Evolutionary conservation across 495 filamentous ascomycete species (phyloP), one percentile per base, ranked within the genome.

Genomic region (Neurospora intermedia): DNA sequence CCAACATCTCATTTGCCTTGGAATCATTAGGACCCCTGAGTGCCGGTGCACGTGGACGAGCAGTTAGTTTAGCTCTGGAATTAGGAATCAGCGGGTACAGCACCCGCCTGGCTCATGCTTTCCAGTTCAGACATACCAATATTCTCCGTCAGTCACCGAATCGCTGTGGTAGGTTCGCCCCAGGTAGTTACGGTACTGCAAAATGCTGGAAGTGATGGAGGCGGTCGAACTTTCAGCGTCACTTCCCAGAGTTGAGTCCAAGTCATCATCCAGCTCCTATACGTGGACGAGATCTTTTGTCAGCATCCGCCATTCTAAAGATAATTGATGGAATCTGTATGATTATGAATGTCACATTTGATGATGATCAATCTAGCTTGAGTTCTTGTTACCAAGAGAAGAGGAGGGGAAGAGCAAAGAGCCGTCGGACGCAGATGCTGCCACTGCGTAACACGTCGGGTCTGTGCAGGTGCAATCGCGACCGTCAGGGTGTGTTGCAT

Each of bases 171-270:
- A 81, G 18, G 73, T 79, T 15, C 80, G 75, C 4, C 78, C 78
- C 18, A 78, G 78, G 38, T 80, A 70, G 8, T 72, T 76, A 38
- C 78, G 77, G 43, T 83, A 83, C 15, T 83, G 77, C 11, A 80
- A 43, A 10, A 85, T 80, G 66, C 78, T 81, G 3, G 80, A 79
- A 38, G 81, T 74, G 23, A 85, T 66, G n/a, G 83, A 84, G 40
- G 35, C 27, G 54, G 71, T 72, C 38, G 71, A 72, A 6, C 48
- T 59, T 16, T 16, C 23, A 2, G 48, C 11, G 48, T 71, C 69
- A 31, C 31, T n/a, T 31, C 20, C 69, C 8, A 46, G 20, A 4
- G 40, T 27, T 15, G 69, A 71, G 11, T 71, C 69, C 46, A 31
- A 9, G 5, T 71, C 69, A 2, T 71, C 69, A 46, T 71, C 41